These are phyloP conservation scores for Rhizopus arrhizus DNA, from an alignment of 371 early-diverging fungal genomes.

Conservation along the genomic window DNA sequence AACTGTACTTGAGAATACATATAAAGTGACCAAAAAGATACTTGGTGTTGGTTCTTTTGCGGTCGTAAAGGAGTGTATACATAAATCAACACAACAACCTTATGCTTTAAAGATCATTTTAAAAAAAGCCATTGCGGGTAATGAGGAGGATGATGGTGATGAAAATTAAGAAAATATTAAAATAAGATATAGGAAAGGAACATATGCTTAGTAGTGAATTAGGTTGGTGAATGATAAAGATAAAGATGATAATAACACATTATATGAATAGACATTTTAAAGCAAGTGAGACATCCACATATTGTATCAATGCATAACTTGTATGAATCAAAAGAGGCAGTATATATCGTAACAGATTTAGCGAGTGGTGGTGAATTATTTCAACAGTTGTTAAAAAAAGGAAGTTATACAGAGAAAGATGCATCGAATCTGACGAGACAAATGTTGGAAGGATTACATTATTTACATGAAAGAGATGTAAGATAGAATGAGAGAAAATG, in stretches of 20 bases:
- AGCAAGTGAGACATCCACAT: slow-evolving; percentile 78
- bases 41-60: slow-evolving; percentile 79
- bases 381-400: slow-evolving; percentile 76
- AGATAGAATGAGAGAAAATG: not conserved
- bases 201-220: slow-evolving; percentile 85
- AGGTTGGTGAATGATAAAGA: slow-evolving; percentile 26
- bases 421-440: slow-evolving; percentile 69
- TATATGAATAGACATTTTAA: slow-evolving; percentile 65
- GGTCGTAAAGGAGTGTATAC: slow-evolving; percentile 75
- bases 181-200: slow-evolving; percentile 61
- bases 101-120: slow-evolving; percentile 85
- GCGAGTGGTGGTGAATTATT: slow-evolving; percentile 89
- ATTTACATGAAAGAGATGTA: slow-evolving; percentile 74
- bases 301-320: slow-evolving; percentile 79
- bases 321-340: slow-evolving; percentile 77
- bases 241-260: not conserved
- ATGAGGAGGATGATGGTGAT: not conserved
- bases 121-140: slow-evolving; percentile 64
- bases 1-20: slow-evolving; percentile 41
- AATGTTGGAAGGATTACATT: slow-evolving; percentile 77
- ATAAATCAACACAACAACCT: slow-evolving; percentile 58
- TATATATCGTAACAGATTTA: slow-evolving; percentile 83
- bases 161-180: not conserved
- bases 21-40: slow-evolving; percentile 54
- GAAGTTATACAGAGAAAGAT: slow-evolving; percentile 80